These are phyloP conservation scores for Mucor plumbeus DNA, from an alignment of 371 early-diverging fungal species.

Conservation along the genomic window DNA sequence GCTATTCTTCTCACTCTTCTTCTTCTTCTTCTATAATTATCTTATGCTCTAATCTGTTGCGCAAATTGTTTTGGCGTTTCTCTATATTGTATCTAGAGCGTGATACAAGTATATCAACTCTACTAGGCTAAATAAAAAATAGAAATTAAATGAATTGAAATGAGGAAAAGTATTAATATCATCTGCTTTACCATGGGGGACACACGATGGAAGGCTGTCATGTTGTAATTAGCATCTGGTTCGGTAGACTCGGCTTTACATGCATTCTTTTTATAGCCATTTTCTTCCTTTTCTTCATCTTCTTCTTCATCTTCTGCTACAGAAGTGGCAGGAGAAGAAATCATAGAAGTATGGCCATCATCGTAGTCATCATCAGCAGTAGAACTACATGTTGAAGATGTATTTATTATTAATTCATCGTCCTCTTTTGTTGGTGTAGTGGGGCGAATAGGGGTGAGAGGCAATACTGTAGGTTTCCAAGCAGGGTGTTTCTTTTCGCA, in stretches of 20 bases:
- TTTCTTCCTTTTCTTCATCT: neutral
- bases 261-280: neutral
- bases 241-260: neutral
- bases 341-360: constrained; percentile 11
- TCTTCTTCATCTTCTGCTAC: constrained; percentile 7
- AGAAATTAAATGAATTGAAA: neutral
- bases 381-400: constrained; percentile 21
- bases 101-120: constrained; percentile 10
- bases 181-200: constrained; percentile 16
- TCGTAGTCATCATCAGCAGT: constrained; percentile 14
- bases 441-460: neutral
- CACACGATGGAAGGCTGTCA: constrained; percentile 11
- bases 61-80: constrained; percentile 9
- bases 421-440: constrained; percentile 2
- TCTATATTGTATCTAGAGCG: constrained; percentile 12
- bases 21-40: constrained; percentile 30
- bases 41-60: constrained; percentile 21
- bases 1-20: constrained; percentile 16
- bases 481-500: neutral
- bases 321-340: constrained; percentile 29
- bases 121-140: constrained; percentile 4
- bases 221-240: neutral
- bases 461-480: constrained; percentile 1
- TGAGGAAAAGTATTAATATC: neutral
- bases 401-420: neutral